phyloP scores from a whole-genome alignment of 2,329 filamentous ascomycete species.

The Clarireedia monteithiana region DNA sequence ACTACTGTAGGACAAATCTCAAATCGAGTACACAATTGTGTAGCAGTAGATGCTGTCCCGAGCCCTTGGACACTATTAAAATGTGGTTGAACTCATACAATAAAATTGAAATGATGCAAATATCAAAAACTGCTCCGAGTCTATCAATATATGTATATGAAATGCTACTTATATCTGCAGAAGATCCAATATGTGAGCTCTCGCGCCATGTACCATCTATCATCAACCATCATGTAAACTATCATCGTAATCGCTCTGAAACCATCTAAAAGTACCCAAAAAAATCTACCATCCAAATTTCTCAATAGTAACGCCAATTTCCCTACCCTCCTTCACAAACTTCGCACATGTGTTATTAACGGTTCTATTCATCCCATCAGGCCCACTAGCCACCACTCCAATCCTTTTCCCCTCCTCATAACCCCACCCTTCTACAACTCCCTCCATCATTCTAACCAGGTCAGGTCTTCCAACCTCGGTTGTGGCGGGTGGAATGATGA shows the following conservation, averaged over 20 bases:
- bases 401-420: slow-evolving; percentile 32
- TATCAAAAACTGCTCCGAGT: too few relatives aligned
- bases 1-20: too few relatives aligned
- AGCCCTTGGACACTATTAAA: too few relatives aligned
- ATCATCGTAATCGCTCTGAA: not conserved
- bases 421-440: slow-evolving; percentile 23
- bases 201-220: not conserved
- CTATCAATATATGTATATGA: too few relatives aligned
- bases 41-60: too few relatives aligned
- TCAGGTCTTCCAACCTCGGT: slow-evolving; percentile 45
- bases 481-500: slow-evolving; percentile 49
- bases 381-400: slow-evolving; percentile 52
- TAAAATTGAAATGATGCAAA: too few relatives aligned
- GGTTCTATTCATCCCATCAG: slow-evolving; percentile 51
- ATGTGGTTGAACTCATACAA: too few relatives aligned
- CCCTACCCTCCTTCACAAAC: slow-evolving; percentile 38
- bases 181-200: too few relatives aligned
- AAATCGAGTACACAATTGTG: too few relatives aligned
- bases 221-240: not conserved
- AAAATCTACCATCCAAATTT: slow-evolving; percentile 56
- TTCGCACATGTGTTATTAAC: slow-evolving; percentile 51
- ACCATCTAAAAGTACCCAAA: not conserved
- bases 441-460: slow-evolving; percentile 36
- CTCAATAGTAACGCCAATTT: slow-evolving; percentile 50
- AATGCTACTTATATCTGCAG: too few relatives aligned